These are phyloP conservation scores for Yamadazyma dushanensis DNA, from an alignment of 1,139 yeast genomes.

Conservation along the genomic window DNA sequence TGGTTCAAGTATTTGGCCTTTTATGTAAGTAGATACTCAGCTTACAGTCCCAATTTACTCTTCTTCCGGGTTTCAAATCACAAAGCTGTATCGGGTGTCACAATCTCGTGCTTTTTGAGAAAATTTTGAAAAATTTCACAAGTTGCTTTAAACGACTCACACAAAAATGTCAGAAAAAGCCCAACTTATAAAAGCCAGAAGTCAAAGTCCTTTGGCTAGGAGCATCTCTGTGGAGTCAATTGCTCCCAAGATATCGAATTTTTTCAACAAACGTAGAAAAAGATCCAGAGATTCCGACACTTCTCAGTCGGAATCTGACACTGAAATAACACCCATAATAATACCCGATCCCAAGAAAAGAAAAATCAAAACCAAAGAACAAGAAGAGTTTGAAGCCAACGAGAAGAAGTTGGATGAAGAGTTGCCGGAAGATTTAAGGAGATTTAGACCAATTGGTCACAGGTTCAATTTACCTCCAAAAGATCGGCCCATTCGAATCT, in stretches of 20 bases:
- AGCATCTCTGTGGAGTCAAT: conserved; percentile 46
- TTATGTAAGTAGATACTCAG: too few species aligned
- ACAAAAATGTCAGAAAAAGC: conserved; percentile 5
- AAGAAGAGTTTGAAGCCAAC: conserved; percentile 42
- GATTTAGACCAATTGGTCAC: conserved; percentile 70
- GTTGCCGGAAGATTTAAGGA: conserved; percentile 63
- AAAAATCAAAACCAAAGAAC: conserved; percentile 28
- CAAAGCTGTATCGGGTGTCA: neutral
- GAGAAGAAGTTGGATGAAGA: conserved; percentile 59
- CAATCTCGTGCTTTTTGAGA: neutral
- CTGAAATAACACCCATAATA: conserved; percentile 13
- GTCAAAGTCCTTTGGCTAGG: conserved; percentile 22
- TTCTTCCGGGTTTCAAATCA: too few species aligned
- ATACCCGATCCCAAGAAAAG: conserved; percentile 23
- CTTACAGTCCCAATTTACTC: too few species aligned
- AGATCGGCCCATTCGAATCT: conserved; percentile 84
- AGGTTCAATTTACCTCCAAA: conserved; percentile 78
- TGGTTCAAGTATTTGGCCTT: too few species aligned
- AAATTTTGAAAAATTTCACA: conserved; percentile 3
- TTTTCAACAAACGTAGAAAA: conserved; percentile 39
- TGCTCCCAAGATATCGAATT: conserved; percentile 39
- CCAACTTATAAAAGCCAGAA: conserved; percentile 7
- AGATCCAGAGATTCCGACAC: conserved; percentile 16
- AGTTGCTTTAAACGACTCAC: neutral
- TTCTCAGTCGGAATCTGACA: conserved; percentile 19